Conservation (phyloP, 139 green algal genomes). For the Picochlorum costavermella region DNA sequence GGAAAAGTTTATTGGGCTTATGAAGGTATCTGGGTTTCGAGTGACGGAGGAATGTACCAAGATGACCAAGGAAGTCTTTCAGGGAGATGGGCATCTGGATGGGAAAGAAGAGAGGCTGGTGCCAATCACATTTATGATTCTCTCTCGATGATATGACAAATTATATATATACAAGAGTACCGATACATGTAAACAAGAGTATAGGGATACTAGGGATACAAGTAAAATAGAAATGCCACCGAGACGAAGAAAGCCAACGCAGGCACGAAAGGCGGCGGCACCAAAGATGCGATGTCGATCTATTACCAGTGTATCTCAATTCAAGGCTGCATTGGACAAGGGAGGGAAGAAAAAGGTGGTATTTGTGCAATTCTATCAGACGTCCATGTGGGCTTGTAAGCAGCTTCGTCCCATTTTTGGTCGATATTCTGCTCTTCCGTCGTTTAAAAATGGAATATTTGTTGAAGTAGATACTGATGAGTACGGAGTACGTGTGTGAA, state of each 20-base stretch:
- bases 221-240: slow-evolving; percentile 4
- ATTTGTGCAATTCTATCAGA: slow-evolving; percentile 12
- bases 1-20: slow-evolving; percentile 28
- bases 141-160: not conserved
- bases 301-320: slow-evolving; percentile 1
- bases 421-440: not conserved
- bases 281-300: not conserved
- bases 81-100: not conserved
- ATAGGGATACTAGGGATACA: too few species aligned
- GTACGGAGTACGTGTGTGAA: not conserved
- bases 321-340: slow-evolving; percentile 3
- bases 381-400: slow-evolving; percentile 4
- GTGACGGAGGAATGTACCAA: not conserved
- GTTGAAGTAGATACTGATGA: slow-evolving; percentile 17
- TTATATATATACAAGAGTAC: too few species aligned
- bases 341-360: slow-evolving; percentile 7
- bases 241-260: not conserved
- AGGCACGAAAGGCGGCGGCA: not conserved
- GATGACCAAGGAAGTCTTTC: slow-evolving; percentile 7
- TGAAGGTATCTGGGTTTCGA: slow-evolving; percentile 18
- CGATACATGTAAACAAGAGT: too few species aligned
- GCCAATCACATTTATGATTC: slow-evolving; percentile 13
- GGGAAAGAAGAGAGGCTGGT: not conserved
- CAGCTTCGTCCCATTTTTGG: slow-evolving; percentile 14
- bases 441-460: slow-evolving; percentile 16